Percentiles rank a stretch among this genome's conserved stretches.
Evolutionary conservation across 192 early-diverging fungal genomes (phyloP).

Genomic region (Coemansia furcata): DNA sequence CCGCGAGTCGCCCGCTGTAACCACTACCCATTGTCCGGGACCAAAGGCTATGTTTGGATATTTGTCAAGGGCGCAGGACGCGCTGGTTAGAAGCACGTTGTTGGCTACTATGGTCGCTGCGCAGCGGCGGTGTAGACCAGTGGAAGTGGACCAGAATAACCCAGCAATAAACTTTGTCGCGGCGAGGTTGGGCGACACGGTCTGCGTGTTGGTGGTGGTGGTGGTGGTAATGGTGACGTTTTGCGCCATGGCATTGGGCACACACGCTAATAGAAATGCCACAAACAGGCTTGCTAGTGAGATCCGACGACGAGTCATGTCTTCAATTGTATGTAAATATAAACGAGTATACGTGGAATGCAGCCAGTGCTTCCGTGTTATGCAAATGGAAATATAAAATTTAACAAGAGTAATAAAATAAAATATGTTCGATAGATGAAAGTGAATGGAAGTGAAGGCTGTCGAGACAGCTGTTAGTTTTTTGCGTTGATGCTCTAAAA

Average conservation of each 20-base stretch:
- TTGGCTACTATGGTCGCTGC: slow-evolving; percentile 38
- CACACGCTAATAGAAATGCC: background rate
- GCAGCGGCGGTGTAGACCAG: slow-evolving; percentile 31
- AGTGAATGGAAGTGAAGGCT: background rate
- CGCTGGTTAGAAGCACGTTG: slow-evolving; percentile 43
- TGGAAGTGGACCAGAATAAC: slow-evolving; percentile 36
- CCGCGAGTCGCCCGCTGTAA: slow-evolving; percentile 27
- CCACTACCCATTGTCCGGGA: slow-evolving; percentile 30
- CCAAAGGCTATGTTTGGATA: slow-evolving; percentile 24
- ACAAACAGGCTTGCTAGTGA: background rate
- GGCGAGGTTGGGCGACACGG: slow-evolving; percentile 16
- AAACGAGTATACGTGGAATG: background rate
- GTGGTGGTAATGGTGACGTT: background rate
- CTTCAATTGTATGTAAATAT: background rate
- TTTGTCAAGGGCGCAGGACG: slow-evolving; percentile 22
- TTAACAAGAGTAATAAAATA: background rate
- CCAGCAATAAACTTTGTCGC: slow-evolving; percentile 37
- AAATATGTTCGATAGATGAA: background rate
- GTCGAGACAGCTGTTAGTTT: background rate
- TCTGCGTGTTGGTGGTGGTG: background rate
- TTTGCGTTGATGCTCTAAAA: background rate
- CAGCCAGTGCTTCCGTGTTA: background rate
- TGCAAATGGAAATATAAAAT: background rate
- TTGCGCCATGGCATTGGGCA: background rate
- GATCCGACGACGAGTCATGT: background rate